Evolutionary conservation across 1,284 basidiomycete genomes (phyloP), one percentile per base, ranked within the genome.

Genomic region (Wolfiporia cocos): DNA sequence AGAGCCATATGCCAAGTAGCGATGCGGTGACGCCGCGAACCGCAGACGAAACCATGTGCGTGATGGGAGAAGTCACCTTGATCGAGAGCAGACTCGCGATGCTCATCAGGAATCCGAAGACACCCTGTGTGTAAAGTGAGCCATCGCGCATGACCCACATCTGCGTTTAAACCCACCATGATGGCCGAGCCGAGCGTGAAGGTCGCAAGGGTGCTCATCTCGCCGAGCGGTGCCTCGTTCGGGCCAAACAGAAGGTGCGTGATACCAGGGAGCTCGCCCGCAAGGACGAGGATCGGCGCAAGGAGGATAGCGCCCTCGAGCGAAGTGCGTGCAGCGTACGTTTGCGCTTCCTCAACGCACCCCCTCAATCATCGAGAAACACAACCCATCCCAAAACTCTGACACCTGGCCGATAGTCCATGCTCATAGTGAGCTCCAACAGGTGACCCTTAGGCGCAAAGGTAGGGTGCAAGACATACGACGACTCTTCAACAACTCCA

Each of bases 61-160:
- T 92, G 58, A 92, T 89, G 12, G 90, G 90, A 2, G 89, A 92
- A 3, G 91, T 93, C 47, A 93, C 83, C 62, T 93, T 91, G 70
- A 93, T 92, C 21, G 86, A 89, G 34, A 93, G 73, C 43, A 90
- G 65, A 48, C 86, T 87, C n/a, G 91, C 90, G 45, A 93, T 78
- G 65, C 85, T 87, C 78, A 93, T 92, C 53, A 91, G 66, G 71
- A 93, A 93, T 7, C 90, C 91, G 46, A 93, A 67, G 14, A 74
- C 66, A 29, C 89, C 90, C 88, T 90, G 47, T 9, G 24, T 19
- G 29, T 19, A 21, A 11, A 32, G 21, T 15, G 37, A 31, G 12
- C 36, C 28, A 21, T 12, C 11, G 32, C 33, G 14, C 10, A 33
- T 12, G 17, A 14, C 28, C 6, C 11, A 22, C 26, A 3, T 34